These are phyloP conservation scores for Solanum neorickii DNA, from an alignment of 257 asterid genomes.

Conservation along the genomic window DNA sequence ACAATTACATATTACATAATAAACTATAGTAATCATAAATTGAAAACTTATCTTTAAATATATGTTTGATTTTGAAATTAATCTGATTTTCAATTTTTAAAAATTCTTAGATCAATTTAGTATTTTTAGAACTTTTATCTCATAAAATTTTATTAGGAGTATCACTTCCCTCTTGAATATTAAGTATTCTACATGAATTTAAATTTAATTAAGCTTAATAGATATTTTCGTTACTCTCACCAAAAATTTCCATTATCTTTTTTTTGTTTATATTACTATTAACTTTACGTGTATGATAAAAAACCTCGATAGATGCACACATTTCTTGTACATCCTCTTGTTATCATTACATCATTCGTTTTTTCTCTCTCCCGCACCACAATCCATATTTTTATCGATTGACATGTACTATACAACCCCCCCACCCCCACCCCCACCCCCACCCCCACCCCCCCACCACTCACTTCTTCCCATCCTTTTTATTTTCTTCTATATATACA, in stretches of 20 bases:
- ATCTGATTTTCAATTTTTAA: no score
- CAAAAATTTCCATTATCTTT: background rate
- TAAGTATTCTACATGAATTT: no score
- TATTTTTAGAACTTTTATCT: background rate
- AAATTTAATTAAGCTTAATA: no score
- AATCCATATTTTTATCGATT: background rate
- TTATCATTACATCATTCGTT: conserved; percentile 9
- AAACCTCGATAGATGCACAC: conserved; percentile 1
- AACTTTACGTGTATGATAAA: conserved; percentile 9
- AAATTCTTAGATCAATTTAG: background rate
- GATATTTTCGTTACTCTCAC: background rate
- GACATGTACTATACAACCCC: background rate
- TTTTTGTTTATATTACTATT: background rate
- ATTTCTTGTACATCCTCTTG: conserved; percentile 14
- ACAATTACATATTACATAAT: background rate
- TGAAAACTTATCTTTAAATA: no score
- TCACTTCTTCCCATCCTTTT: background rate
- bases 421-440: background rate
- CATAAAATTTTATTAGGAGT: background rate
- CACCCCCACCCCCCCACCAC: background rate
- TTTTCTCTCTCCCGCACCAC: background rate
- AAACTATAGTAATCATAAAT: no score
- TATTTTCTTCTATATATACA: background rate
- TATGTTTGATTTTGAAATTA: no score
- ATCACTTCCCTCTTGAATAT: background rate